Evolutionary conservation across 1,284 basidiomycete species (phyloP), one percentile per base, ranked within the genome.

Genomic region (Xerocomus nothofagi): DNA sequence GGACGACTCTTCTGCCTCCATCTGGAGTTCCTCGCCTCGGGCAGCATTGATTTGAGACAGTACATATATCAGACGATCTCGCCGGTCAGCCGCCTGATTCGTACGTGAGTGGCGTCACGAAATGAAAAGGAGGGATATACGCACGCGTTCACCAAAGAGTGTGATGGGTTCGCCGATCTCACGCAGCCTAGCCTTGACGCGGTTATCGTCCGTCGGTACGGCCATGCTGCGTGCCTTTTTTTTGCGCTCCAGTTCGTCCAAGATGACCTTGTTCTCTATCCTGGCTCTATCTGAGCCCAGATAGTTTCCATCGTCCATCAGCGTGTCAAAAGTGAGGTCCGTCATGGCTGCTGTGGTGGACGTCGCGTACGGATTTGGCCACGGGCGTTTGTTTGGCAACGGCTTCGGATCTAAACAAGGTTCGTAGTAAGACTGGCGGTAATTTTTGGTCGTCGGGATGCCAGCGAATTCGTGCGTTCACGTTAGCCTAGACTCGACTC

Each of bases 91-190:
- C 60, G 87, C 85, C 88, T 90, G 66, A 56, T 51, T 51, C 53
- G 55, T 55, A 54, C 32, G 38, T 66, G 54, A 61, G 46, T 46
- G 53, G 37, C 23, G 59, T 63, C 56, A 55, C 53, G 44, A 45
- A 31, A 26, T 26, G 42, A 42, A 20, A 37, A 27, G 2, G 32
- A 37, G 23, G 24, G 24, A 37, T 12, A 14, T 5, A 82, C 91
- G 68, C 65, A 94, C 92, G 43, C 92, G 85, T 80, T 99, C 97
- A 51, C 94, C 97, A 61, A 99, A 99, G 30, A 98, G 78, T 6
- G 94, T 98, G 57, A 98, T 93, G 29, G 97, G 97, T 69, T 99
- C 92, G 26, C 91, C 93, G 55, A 97, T 87, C 69, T 96, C 91
- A 50, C 97, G 79, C 54, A 99, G 76, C 48, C 91, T 79, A 37